These are phyloP conservation scores for Huntiella omanensis DNA, from an alignment of 2,329 filamentous ascomycete genomes.

Conservation along the genomic window DNA sequence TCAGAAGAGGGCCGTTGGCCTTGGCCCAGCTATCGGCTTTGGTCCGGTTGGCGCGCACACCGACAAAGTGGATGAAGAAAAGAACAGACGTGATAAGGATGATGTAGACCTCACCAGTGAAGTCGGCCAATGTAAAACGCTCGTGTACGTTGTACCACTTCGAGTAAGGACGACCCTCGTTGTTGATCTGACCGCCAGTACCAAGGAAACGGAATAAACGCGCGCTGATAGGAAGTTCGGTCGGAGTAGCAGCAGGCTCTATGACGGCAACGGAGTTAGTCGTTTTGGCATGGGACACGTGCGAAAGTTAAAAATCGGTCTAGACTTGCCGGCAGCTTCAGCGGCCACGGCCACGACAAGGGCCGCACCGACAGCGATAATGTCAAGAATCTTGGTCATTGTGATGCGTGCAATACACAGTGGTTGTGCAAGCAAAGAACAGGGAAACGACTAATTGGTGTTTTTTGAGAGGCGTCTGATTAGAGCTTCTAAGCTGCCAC, in stretches of 20 bases:
- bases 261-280: background rate
- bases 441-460: no score
- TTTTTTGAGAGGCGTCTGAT: no score
- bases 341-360: slow-evolving; percentile 9
- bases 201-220: slow-evolving; percentile 7
- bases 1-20: slow-evolving; percentile 51
- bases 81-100: slow-evolving; percentile 56
- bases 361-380: slow-evolving; percentile 7
- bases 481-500: no score
- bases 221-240: slow-evolving; percentile 2
- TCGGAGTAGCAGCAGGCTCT: slow-evolving; percentile 6
- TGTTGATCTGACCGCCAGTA: slow-evolving; percentile 20
- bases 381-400: slow-evolving; percentile 10
- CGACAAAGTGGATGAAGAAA: slow-evolving; percentile 62
- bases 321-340: slow-evolving; percentile 6
- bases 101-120: slow-evolving; percentile 72
- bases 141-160: slow-evolving; percentile 97
- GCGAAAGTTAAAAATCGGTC: background rate
- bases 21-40: slow-evolving; percentile 68
- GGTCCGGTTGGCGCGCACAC: slow-evolving; percentile 57
- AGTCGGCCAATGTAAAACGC: slow-evolving; percentile 66
- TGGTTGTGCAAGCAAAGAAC: background rate
- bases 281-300: background rate
- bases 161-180: slow-evolving; percentile 49
- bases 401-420: background rate